phyloP scores from a whole-genome alignment of 2,329 filamentous ascomycete species.

The Metarhizium album region DNA sequence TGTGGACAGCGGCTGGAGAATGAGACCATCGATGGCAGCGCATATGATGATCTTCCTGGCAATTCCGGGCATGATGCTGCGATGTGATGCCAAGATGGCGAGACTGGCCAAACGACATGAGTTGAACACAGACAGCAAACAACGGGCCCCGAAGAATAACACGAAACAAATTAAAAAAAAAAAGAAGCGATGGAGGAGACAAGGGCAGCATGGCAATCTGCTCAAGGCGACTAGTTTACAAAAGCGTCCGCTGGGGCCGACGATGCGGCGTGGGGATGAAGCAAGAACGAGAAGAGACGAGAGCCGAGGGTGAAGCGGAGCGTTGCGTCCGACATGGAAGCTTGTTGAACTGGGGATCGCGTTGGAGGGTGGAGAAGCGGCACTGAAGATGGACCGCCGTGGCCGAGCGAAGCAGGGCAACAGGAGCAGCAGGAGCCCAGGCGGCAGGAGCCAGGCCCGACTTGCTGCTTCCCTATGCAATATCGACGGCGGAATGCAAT shows the following conservation, averaged over 20 bases:
- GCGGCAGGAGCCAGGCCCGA: too few species aligned
- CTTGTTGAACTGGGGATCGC: too few species aligned
- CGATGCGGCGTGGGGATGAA: neutral
- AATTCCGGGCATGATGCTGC: conserved; percentile 56
- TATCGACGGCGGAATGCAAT: neutral
- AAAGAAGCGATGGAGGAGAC: neutral
- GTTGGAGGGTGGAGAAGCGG: neutral
- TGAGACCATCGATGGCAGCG: conserved; percentile 71
- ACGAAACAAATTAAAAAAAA: neutral
- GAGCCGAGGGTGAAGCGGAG: neutral
- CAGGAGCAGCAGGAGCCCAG: too few species aligned
- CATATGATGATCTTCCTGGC: conserved; percentile 72
- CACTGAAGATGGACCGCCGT: neutral
- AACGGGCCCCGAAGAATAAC: neutral
- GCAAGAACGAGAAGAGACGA: neutral
- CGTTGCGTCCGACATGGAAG: neutral
- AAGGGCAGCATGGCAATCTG: conserved; percentile 1
- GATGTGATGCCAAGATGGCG: neutral
- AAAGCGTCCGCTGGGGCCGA: neutral
- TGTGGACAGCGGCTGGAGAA: conserved; percentile 61
- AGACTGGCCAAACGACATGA: neutral
- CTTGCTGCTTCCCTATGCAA: neutral
- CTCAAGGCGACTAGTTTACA: neutral
- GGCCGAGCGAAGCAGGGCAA: too few species aligned
- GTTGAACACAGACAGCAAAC: neutral